Conservation (phyloP, 805 yeast species). For the Candida hungchunana region DNA sequence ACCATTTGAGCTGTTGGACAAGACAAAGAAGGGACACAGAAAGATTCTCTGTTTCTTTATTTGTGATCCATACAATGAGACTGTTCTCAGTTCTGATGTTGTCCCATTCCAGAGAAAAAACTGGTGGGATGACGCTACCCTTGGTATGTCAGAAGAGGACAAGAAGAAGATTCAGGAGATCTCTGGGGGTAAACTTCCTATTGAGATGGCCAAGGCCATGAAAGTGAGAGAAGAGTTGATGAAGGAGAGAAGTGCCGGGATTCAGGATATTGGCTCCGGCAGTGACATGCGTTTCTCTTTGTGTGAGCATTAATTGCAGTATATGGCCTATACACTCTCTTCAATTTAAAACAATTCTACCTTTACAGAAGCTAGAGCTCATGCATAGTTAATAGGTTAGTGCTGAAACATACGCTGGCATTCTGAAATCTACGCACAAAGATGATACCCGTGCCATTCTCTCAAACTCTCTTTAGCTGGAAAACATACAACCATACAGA, state of each 20-base stretch:
- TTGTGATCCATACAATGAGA: conserved; percentile 9
- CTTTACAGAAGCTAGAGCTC: too few species aligned
- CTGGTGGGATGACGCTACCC: conserved; percentile 8
- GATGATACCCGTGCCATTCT: too few species aligned
- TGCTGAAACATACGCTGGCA: too few species aligned
- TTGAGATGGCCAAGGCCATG: conserved; percentile 3
- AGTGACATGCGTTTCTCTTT: conserved; percentile 1
- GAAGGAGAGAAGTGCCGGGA: conserved; percentile 7
- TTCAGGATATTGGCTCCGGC: neutral
- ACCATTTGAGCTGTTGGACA: conserved; percentile 7
- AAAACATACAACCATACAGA: too few species aligned
- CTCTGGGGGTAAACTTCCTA: conserved; percentile 3
- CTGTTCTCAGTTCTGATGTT: neutral
- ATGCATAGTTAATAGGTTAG: too few species aligned
- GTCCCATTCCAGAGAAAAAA: conserved; percentile 3
- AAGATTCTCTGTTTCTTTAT: conserved; percentile 10
- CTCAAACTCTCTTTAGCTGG: too few species aligned
- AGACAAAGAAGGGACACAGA: conserved; percentile 7
- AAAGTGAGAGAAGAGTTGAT: conserved; percentile 6
- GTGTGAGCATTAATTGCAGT: conserved; percentile 10
- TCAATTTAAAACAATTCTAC: too few species aligned
- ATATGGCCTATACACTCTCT: too few species aligned
- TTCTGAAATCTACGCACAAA: too few species aligned
- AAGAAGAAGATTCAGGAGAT: neutral
- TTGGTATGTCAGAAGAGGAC: conserved; percentile 1